A percentile compares a stretch with the other conserved stretches of the same genome.
phyloP scores from a whole-genome alignment of 2,329 filamentous ascomycete genomes.

The Hirsutella minnesotensis region DNA sequence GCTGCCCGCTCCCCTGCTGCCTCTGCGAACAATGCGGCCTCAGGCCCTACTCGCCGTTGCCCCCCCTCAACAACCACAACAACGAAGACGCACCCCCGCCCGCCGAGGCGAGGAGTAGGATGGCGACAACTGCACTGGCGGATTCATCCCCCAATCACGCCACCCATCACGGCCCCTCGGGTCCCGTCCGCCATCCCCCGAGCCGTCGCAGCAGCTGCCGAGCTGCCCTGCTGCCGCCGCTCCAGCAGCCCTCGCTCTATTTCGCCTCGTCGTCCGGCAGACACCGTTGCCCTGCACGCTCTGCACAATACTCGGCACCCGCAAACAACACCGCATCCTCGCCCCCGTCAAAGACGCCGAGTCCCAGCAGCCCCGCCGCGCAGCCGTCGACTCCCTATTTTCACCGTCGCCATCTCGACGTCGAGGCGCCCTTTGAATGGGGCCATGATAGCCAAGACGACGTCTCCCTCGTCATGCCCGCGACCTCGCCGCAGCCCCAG shows the following conservation, averaged over 20 bases:
- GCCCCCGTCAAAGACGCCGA: not conserved
- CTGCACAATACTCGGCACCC: no score
- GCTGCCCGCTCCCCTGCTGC: no score
- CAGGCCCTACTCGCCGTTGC: no score
- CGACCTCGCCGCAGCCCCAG: not conserved
- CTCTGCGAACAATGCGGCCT: no score
- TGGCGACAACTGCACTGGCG: not conserved
- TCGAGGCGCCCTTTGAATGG: not conserved
- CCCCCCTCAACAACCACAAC: no score
- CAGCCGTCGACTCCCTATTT: not conserved
- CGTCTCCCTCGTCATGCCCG: not conserved
- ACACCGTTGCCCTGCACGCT: not conserved
- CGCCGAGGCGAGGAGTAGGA: no score
- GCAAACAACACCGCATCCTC: not conserved
- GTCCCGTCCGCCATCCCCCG: not conserved
- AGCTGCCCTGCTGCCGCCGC: not conserved
- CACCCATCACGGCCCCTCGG: not conserved
- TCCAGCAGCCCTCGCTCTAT: not conserved
- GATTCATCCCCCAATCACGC: not conserved
- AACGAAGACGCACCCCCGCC: no score
- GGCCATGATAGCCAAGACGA: slow-evolving; percentile 4
- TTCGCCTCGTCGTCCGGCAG: not conserved
- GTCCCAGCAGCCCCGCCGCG: not conserved
- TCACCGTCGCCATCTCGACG: not conserved
- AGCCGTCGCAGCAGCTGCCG: not conserved